A percentile compares a stretch with the other conserved stretches of the same genome.
These are phyloP conservation scores for Marasmius tenuissimus DNA, from an alignment of 1,284 basidiomycete species.

Conservation along the genomic window DNA sequence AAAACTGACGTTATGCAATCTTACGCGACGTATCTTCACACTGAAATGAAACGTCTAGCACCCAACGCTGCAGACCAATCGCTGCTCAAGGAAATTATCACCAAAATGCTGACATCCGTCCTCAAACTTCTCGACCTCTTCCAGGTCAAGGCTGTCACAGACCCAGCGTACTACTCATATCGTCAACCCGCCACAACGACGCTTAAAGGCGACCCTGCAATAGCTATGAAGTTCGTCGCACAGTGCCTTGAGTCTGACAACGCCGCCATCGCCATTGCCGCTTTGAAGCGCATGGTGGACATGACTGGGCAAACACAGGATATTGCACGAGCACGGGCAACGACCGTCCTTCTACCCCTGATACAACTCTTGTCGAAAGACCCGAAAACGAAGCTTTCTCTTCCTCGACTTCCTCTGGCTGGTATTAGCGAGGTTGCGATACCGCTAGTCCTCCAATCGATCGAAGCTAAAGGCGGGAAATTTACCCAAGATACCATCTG, in stretches of 20 bases:
- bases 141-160: neutral
- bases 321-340: neutral
- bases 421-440: neutral
- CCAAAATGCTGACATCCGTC: neutral
- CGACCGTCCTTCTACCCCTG: neutral
- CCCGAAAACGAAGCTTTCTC: neutral
- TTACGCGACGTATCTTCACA: neutral
- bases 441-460: neutral
- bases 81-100: neutral
- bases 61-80: neutral
- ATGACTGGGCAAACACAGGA: neutral
- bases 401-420: neutral
- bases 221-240: neutral
- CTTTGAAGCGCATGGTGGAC: neutral
- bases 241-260: neutral
- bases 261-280: neutral
- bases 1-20: neutral
- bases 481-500: neutral
- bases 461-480: neutral
- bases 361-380: neutral
- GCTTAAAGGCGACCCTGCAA: neutral
- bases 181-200: too few species aligned
- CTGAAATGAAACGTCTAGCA: neutral
- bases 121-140: neutral
- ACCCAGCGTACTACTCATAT: neutral